Evolutionary conservation across 148 eudicot species (phyloP).

Genomic region (Salicornia ramosissima): DNA sequence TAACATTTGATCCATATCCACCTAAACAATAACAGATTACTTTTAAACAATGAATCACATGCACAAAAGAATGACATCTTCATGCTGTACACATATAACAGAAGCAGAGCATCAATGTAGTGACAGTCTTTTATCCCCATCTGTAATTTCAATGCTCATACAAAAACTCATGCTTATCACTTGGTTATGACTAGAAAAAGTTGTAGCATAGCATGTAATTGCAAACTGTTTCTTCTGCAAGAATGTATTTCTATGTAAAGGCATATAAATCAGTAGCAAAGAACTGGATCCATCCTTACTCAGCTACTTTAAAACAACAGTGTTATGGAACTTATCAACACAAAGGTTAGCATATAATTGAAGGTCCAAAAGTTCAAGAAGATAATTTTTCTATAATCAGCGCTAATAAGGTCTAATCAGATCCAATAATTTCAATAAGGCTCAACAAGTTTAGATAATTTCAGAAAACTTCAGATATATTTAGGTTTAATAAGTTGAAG

Average conservation of each 20-base stretch:
- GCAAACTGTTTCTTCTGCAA: not conserved
- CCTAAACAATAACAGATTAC: constrained; percentile 31
- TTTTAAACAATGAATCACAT: too few species aligned
- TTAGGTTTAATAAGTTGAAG: too few species aligned
- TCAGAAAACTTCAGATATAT: too few species aligned
- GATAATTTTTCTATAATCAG: too few species aligned
- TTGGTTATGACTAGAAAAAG: too few species aligned
- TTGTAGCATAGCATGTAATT: not conserved
- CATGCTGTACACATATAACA: not conserved
- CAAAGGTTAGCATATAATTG: not conserved
- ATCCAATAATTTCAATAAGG: too few species aligned
- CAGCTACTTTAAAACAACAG: not conserved
- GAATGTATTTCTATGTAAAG: not conserved
- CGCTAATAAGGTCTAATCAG: too few species aligned
- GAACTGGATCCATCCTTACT: not conserved
- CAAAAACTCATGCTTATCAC: not conserved
- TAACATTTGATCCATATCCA: constrained; percentile 68
- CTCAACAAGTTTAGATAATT: too few species aligned
- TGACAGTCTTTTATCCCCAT: too few species aligned
- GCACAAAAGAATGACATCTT: not conserved
- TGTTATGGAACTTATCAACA: not conserved
- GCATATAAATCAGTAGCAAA: not conserved
- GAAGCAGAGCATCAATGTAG: not conserved
- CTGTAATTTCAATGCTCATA: not conserved
- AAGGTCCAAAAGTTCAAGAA: not conserved